Evolutionary conservation across 768 basidiomycete species (phyloP).

Genomic region (Flagelloscypha sp.): DNA sequence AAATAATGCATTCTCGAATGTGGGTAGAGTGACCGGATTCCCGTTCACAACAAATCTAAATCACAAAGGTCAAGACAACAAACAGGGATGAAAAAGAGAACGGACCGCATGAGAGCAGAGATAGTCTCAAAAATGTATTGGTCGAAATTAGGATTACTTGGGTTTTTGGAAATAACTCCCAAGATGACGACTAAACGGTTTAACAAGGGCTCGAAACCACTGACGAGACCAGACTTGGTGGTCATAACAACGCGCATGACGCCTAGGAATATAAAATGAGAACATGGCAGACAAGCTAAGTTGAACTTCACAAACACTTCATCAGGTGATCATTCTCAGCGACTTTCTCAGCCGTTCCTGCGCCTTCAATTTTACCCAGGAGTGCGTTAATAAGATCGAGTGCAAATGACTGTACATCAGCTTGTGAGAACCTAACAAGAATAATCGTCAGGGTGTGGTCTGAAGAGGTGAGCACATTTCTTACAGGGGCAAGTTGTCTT

Average conservation of each 20-base stretch:
- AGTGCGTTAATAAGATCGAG: slow-evolving; percentile 62
- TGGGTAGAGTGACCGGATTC: slow-evolving; percentile 53
- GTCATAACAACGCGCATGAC: slow-evolving; percentile 91
- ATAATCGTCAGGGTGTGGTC: neutral
- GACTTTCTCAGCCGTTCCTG: slow-evolving; percentile 79
- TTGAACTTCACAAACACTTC: slow-evolving; percentile 63
- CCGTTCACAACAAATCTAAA: slow-evolving; percentile 73
- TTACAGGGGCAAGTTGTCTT: slow-evolving; percentile 67
- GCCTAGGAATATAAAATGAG: slow-evolving; percentile 38
- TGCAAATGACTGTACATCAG: slow-evolving; percentile 82
- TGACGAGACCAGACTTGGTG: slow-evolving; percentile 68
- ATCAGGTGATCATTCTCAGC: slow-evolving; percentile 97
- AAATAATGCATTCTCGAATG: slow-evolving; percentile 78
- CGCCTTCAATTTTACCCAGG: slow-evolving; percentile 71
- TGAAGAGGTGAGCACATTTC: slow-evolving; percentile 21
- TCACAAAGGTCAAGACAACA: slow-evolving; percentile 2
- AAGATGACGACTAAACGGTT: slow-evolving; percentile 74
- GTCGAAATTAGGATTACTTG: slow-evolving; percentile 95
- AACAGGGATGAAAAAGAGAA: neutral
- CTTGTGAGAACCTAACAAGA: slow-evolving; percentile 66
- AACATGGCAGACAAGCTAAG: slow-evolving; percentile 1
- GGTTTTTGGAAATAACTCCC: slow-evolving; percentile 86
- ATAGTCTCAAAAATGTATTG: slow-evolving; percentile 97
- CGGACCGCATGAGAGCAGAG: slow-evolving; percentile 82
- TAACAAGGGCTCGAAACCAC: slow-evolving; percentile 58